These are phyloP conservation scores for Mycena filopes DNA, from an alignment of 768 basidiomycete genomes.

Conservation along the genomic window DNA sequence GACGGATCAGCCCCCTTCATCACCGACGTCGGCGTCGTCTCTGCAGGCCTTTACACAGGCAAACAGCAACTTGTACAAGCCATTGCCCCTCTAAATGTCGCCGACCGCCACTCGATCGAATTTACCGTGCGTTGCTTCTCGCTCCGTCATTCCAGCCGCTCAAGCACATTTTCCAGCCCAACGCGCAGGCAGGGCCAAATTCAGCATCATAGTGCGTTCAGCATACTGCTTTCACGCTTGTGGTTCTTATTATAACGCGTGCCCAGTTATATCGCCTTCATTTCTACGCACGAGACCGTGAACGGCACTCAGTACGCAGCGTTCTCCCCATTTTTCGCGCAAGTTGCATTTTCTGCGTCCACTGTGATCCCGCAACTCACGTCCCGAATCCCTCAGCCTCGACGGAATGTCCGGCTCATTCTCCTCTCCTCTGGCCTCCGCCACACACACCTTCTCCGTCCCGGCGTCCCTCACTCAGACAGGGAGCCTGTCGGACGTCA, in stretches of 20 bases:
- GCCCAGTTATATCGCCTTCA: constrained; percentile 71
- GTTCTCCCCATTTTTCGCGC: constrained; percentile 71
- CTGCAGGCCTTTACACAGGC: constrained; percentile 69
- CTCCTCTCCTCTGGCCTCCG: constrained; percentile 57
- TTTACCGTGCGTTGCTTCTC: constrained; percentile 63
- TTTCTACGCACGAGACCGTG: constrained; percentile 45
- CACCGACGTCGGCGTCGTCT: constrained; percentile 58
- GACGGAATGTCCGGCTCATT: constrained; percentile 71
- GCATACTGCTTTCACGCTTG: background rate
- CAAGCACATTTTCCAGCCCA: constrained; percentile 53
- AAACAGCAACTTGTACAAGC: constrained; percentile 69
- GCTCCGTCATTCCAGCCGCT: constrained; percentile 1
- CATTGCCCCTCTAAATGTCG: constrained; percentile 66
- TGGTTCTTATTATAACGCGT: background rate
- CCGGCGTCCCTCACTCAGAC: constrained; percentile 52
- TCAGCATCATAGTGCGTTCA: constrained; percentile 66
- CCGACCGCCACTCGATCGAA: constrained; percentile 53
- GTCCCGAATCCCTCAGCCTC: constrained; percentile 54
- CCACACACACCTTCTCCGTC: constrained; percentile 56
- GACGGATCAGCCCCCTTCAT: constrained; percentile 64
- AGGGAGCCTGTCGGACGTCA: constrained; percentile 52
- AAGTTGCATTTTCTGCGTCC: constrained; percentile 32
- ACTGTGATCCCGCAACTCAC: constrained; percentile 6
- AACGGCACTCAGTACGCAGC: constrained; percentile 47
- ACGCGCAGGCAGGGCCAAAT: constrained; percentile 64